Conservation (phyloP, 2,329 filamentous ascomycete genomes). For the Aschersonia sp. region DNA sequence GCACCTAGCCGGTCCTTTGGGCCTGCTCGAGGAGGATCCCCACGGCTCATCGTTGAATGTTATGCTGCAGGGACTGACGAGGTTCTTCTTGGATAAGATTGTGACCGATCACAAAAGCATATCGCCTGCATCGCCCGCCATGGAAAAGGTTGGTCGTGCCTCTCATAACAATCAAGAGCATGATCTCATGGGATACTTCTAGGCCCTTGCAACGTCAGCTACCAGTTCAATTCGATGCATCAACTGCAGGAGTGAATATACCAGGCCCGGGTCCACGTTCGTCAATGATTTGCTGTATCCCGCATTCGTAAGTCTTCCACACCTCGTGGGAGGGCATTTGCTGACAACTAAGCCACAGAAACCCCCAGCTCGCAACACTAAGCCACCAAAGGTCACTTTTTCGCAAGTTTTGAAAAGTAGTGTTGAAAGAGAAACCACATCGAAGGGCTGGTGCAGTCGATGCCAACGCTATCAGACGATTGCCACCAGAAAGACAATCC, state of each 20-base stretch:
- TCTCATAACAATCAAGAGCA: not conserved
- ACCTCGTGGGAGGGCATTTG: not conserved
- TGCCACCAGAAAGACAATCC: constrained; percentile 70
- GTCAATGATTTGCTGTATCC: constrained; percentile 83
- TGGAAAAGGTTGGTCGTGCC: constrained; percentile 47
- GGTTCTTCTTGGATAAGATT: constrained; percentile 75
- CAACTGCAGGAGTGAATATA: constrained; percentile 76
- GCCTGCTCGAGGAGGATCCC: constrained; percentile 72
- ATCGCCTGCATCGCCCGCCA: constrained; percentile 41
- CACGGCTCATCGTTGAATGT: constrained; percentile 58
- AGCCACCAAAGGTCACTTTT: constrained; percentile 50
- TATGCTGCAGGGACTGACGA: constrained; percentile 74
- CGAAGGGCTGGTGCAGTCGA: constrained; percentile 82
- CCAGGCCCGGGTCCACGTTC: constrained; percentile 61
- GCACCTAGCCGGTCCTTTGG: constrained; percentile 48
- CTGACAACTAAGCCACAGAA: constrained; percentile 21
- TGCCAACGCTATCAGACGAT: constrained; percentile 87
- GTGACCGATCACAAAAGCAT: constrained; percentile 61
- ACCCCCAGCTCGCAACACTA: constrained; percentile 29
- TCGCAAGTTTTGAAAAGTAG: constrained; percentile 86
- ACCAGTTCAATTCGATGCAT: constrained; percentile 67
- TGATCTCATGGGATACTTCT: not conserved
- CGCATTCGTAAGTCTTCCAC: constrained; percentile 14
- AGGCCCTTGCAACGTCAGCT: constrained; percentile 52
- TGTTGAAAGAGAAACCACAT: constrained; percentile 77